Conservation (phyloP, 176 grass and related monocot genomes). For the Raddia distichophylla region DNA sequence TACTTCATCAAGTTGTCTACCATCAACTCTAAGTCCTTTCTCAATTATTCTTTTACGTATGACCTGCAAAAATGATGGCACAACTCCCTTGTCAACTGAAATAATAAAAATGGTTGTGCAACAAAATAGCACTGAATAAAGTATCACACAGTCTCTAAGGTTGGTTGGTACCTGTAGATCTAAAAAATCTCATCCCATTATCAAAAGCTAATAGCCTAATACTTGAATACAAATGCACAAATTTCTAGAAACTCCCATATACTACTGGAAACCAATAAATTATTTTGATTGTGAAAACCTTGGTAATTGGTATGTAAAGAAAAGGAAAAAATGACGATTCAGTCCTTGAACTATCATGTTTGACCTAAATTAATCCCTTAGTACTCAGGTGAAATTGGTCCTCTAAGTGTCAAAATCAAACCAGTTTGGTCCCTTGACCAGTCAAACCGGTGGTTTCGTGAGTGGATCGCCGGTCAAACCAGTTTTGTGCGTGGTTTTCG, state of each 20-base stretch:
- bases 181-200: not conserved
- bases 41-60: slow-evolving; percentile 97
- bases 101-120: slow-evolving; percentile 19
- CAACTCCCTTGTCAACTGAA: slow-evolving; percentile 2
- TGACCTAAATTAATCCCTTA: too few species aligned
- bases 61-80: slow-evolving; percentile 55
- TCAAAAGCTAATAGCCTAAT: slow-evolving; percentile 19
- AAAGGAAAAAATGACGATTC: too few species aligned
- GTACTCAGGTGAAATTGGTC: too few species aligned
- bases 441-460: too few species aligned
- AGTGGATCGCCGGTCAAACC: too few species aligned
- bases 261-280: not conserved
- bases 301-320: not conserved
- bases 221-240: slow-evolving; percentile 26
- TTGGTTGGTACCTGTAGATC: slow-evolving; percentile 19
- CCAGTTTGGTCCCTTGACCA: too few species aligned
- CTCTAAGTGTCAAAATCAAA: too few species aligned
- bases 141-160: slow-evolving; percentile 26
- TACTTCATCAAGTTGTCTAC: slow-evolving; percentile 95
- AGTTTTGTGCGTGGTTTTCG: too few species aligned
- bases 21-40: slow-evolving; percentile 89
- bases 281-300: not conserved
- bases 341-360: too few species aligned
- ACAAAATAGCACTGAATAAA: slow-evolving; percentile 38
- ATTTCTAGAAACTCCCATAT: slow-evolving; percentile 10